A percentile compares a stretch with the other conserved stretches of the same genome.
Conservation (phyloP, 2,329 filamentous ascomycete species). For the Fusarium mexicanum region DNA sequence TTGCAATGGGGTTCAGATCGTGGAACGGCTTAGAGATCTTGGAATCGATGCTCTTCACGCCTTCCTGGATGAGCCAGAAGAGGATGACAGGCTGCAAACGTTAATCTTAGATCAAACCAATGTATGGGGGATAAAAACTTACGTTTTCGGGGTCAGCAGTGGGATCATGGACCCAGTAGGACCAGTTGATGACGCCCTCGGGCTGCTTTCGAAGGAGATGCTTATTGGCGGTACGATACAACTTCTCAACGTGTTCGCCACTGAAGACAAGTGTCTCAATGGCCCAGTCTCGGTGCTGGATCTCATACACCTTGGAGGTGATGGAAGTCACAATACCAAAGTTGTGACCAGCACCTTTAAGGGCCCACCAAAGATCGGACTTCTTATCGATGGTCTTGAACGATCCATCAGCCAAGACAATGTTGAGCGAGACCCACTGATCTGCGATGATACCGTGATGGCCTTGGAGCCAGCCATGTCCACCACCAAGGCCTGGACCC, state of each 20-base stretch:
- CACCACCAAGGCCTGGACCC: slow-evolving; percentile 46
- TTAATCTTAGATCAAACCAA: neutral
- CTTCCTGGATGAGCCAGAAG: slow-evolving; percentile 57
- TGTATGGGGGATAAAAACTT: slow-evolving; percentile 1
- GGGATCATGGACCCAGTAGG: slow-evolving; percentile 56
- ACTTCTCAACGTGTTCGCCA: slow-evolving; percentile 58
- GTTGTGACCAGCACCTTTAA: slow-evolving; percentile 48
- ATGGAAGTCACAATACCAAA: slow-evolving; percentile 48
- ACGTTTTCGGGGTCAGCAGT: slow-evolving; percentile 54
- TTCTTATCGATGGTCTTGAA: slow-evolving; percentile 34
- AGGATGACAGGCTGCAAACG: slow-evolving; percentile 49
- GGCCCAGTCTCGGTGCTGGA: slow-evolving; percentile 39
- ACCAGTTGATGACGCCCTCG: slow-evolving; percentile 59
- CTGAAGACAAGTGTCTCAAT: slow-evolving; percentile 55
- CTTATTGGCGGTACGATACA: slow-evolving; percentile 59
- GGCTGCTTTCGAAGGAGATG: slow-evolving; percentile 55
- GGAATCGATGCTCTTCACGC: slow-evolving; percentile 52
- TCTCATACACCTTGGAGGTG: slow-evolving; percentile 46
- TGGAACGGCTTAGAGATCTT: slow-evolving; percentile 56
- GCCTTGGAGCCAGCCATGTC: slow-evolving; percentile 46
- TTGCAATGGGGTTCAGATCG: slow-evolving; percentile 52
- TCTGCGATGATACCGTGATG: slow-evolving; percentile 47
- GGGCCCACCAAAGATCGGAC: slow-evolving; percentile 50
- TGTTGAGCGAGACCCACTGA: slow-evolving; percentile 46
- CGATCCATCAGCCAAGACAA: slow-evolving; percentile 47